Base-by-base conservation (phyloP, 2,329 filamentous ascomycete species). In the Botrytis cinerea region DNA sequence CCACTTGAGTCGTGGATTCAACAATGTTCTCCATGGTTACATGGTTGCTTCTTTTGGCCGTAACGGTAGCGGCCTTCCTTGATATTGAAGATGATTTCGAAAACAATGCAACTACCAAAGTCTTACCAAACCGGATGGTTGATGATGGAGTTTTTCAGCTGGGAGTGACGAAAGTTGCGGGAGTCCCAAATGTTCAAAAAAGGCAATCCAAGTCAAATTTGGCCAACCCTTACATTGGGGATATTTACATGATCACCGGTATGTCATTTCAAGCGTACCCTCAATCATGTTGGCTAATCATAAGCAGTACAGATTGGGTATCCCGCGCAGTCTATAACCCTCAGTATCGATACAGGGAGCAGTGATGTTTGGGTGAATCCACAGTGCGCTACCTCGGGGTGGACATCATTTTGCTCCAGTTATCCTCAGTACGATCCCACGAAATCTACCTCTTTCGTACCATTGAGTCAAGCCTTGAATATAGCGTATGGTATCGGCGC, bases 341-440 rank as follows among this genome's bases (percentile, higher is more conserved):
- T 73, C 2, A 62, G 54, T 70, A 28, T 73, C 35, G 71, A 70
- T 61, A 73, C 43, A 28, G 71, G 64, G 18, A 69, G 63, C 28
- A 69, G 71, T 70, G 71, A 73, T 61, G 22, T 73, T 18, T 70
- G 71, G 71, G 71, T 73, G 1, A 73, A 73, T 43, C 64, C 64
- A 25, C 46, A 51, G 38, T 73, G 71, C 43, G 69, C 64, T 69
- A 73, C 64, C n/a, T 73, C 71, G 38, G 64, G 71, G 61, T 73
- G 71, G 64, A 18, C 38, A 28, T 51, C 71, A 12, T 73, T 73
- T 60, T 73, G 71, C 25, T 12, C 18, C 28, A 35, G 7, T 25
- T 73, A 51, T 18, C 54, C 71, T 43, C 63, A 54, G 35, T 70
- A 70, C 54, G n/a, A 70, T 45, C 64, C 51, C 22, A 51, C 54